Conservation (phyloP, 1,139 yeast genomes). For the Diutina rugosa region DNA sequence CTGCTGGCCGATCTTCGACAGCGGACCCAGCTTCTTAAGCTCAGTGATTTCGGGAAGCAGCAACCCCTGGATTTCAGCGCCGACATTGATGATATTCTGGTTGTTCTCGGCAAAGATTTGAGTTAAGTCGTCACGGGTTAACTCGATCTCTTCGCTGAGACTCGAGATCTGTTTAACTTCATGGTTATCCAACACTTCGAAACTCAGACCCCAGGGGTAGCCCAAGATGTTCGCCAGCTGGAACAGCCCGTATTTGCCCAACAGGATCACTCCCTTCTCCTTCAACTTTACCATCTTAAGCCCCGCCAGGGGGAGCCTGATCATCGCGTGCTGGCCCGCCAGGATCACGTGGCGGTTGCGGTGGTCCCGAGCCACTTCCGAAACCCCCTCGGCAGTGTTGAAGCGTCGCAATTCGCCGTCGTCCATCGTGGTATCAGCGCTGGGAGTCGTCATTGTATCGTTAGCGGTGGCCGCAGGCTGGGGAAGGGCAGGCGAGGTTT, state of each 20-base stretch:
- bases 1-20: conserved; percentile 59
- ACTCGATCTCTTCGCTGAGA: conserved; percentile 13
- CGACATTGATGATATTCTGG: conserved; percentile 59
- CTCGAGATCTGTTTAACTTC: conserved; percentile 25
- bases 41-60: conserved; percentile 67
- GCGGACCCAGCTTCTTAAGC: conserved; percentile 54
- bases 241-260: conserved; percentile 90
- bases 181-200: conserved; percentile 60
- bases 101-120: conserved; percentile 47
- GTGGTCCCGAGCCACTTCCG: not conserved
- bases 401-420: not conserved
- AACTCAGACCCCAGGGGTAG: conserved; percentile 76
- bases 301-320: conserved; percentile 73
- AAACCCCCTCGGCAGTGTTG: not conserved
- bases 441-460: no score
- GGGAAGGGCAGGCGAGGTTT: not conserved
- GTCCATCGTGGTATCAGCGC: not conserved
- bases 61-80: conserved; percentile 64
- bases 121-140: conserved; percentile 27
- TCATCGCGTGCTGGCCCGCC: conserved; percentile 45
- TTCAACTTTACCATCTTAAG: conserved; percentile 55
- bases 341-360: conserved; percentile 14
- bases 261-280: conserved; percentile 44
- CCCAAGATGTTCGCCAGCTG: conserved; percentile 66
- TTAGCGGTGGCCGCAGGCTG: not conserved